Base-by-base conservation (phyloP, 192 early-diverging fungal species). In the Gigaspora rosea region DNA sequence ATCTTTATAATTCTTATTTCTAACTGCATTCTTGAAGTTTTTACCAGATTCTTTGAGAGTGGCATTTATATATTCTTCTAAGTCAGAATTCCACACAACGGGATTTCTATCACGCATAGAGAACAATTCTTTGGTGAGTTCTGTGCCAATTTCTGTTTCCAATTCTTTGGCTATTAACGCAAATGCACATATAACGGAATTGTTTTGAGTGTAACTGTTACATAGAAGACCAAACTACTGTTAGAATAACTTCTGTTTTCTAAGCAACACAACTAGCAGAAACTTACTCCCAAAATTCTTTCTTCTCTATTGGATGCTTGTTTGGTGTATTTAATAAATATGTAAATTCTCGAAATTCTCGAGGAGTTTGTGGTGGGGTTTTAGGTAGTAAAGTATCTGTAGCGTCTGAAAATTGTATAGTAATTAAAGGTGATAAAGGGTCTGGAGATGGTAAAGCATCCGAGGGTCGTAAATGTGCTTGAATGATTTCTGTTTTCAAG, bases 41-140 rank as follows among this genome's bases (percentile, higher is more conserved):
- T 73, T 57, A 0, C 4, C 46, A 61, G 54, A 47, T 73, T 61
- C 68, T 15, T 78, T 57, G 36, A 77, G 47, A 22, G 49, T 50
- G 6, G 63, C 20, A 68, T 77, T 13, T 49, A 77, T 77, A 41
- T 77, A 64, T 15, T 35, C 1, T 32, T 77, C 75, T 33, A 77
- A 68, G 33, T 63, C 4, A 35, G 75, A 18, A 41, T 49, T 77
- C 49, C 75, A 77, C 32, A 56, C 49, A 41, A 32, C 74, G 32
- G 74, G 62, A 61, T 65, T 76, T 56, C 49, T 75, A n/a, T 75
- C 56, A 75, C 73, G 35, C 32, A 75, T 61, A 59, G 73, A 77
- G 47, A n/a, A 62, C 56, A 77, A 56, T 46, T 77, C 75, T 57
- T 62, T 52, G 33, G 75, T 57, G 56, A 77, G 75, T 65, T 77